Evolutionary conservation across 1,284 basidiomycete species (phyloP).

Genomic region (Coniophora puteana): DNA sequence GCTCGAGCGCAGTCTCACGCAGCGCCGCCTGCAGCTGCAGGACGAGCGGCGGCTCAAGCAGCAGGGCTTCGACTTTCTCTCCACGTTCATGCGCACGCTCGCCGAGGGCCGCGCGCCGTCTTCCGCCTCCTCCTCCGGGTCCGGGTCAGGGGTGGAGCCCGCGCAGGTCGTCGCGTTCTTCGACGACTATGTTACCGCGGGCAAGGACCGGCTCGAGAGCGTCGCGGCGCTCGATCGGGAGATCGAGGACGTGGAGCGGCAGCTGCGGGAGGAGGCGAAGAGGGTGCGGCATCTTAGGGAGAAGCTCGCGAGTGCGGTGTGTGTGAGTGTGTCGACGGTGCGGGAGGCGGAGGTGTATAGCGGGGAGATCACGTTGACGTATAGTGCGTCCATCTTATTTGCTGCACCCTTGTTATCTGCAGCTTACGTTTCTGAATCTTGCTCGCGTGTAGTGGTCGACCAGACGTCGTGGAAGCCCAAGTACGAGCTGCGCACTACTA

Average conservation of each 20-base stretch:
- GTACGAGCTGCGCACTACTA: conserved; percentile 17
- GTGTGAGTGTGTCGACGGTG: conserved; percentile 10
- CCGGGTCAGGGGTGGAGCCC: too few species aligned
- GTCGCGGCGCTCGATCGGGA: conserved; percentile 17
- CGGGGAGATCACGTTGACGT: conserved; percentile 16
- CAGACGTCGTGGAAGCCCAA: conserved; percentile 17
- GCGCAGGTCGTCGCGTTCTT: conserved; percentile 17
- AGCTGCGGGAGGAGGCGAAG: conserved; percentile 12
- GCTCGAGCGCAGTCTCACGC: conserved; percentile 12
- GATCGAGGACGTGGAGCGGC: conserved; percentile 9
- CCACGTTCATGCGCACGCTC: conserved; percentile 24
- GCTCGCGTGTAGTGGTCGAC: conserved; percentile 9
- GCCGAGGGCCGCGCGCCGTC: conserved; percentile 15
- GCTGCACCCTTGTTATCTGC: not conserved
- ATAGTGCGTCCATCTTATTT: conserved; percentile 10
- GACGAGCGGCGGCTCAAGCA: conserved; percentile 19
- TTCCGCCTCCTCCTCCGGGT: not conserved
- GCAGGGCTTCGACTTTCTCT: conserved; percentile 18
- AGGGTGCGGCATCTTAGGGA: conserved; percentile 7
- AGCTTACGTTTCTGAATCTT: not conserved
- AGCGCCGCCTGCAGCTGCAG: conserved; percentile 11
- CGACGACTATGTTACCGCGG: conserved; percentile 21
- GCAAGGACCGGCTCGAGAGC: conserved; percentile 11
- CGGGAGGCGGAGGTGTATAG: conserved; percentile 4
- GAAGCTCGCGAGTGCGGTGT: conserved; percentile 6